A percentile compares a stretch with the other conserved stretches of the same genome.
phyloP scores from a whole-genome alignment of 129 eudicot genomes.

The sunflower (Helianthus annuus) region DNA sequence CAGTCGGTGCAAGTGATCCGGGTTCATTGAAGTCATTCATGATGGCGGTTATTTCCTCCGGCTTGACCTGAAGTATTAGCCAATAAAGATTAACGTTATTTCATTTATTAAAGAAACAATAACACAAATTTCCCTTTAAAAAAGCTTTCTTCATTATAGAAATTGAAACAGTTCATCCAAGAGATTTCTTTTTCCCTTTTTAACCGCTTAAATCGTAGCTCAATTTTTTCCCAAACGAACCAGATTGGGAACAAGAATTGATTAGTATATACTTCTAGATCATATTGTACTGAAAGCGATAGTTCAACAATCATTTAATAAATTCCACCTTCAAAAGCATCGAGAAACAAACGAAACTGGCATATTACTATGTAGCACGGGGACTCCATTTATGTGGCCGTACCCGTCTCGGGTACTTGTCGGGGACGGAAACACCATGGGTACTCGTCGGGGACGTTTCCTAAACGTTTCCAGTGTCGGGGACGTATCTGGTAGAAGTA shows the following conservation, averaged over 20 bases:
- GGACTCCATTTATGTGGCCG: no score
- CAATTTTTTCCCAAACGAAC: not conserved
- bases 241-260: not conserved
- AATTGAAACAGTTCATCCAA: not conserved
- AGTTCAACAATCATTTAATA: not conserved
- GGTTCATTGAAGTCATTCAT: slow-evolving; percentile 76
- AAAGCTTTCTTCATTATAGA: not conserved
- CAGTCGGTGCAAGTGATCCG: slow-evolving; percentile 92
- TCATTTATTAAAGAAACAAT: slow-evolving; percentile 5
- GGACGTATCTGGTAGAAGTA: no score
- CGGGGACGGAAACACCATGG: no score
- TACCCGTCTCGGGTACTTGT: no score
- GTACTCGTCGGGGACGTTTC: no score
- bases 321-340: not conserved
- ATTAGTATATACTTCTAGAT: not conserved
- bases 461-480: no score
- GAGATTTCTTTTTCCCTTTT: not conserved
- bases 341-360: not conserved
- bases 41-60: slow-evolving; percentile 70
- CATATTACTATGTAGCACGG: no score
- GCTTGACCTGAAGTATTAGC: slow-evolving; percentile 54
- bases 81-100: not conserved
- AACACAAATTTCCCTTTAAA: not conserved
- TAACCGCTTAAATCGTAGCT: not conserved
- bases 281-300: slow-evolving; percentile 4